Evolutionary conservation across 805 yeast genomes (phyloP), one percentile per base, ranked within the genome.

Genomic region (Brettanomyces nanus): DNA sequence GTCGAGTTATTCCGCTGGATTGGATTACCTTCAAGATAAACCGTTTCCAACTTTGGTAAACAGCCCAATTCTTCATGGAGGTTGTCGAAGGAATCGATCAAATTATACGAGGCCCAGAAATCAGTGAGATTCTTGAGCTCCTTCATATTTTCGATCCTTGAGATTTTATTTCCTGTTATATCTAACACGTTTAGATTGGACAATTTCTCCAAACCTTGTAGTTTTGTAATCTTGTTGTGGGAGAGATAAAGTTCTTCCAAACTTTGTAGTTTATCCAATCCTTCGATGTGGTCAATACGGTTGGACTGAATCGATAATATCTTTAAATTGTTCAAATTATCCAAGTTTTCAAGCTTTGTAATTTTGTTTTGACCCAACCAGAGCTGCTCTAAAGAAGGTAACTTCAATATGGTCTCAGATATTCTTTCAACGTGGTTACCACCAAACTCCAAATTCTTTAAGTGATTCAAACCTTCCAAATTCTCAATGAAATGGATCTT

Each of bases 341-440:
- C 58, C 39, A 92, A 62, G 53, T 83, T 81, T 46, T 83, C 71
- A 28, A 92, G 59, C 51, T 63, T 71, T 2, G 71, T 49, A 38
- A 92, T 84, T 44, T 72, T 71, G 59, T 92, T 92, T 53, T 87
- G 86, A 33, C 97, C 98, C 30, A 92, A 66, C 98, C 97, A 92
- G 33, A 92, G 64, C 54, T 89, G 83, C 45, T 75, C 73, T 31
- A 92, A 61, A 35, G 69, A 72, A 0, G 60, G 62, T 41, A 90
- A 63, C 0, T 62, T 58, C 17, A 69, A 68, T 47, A 89, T 54
- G 29, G 75, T 74, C 45, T 77, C 81, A 22, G 64, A 54, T 32
- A 83, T 76, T 29, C 51, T 58, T 31, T 73, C 68, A 33, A 86
- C 71, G 41, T 76, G 69, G 59, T 92, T 92, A 19, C 97, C 98